A percentile compares a stretch with the other conserved stretches of the same genome.
phyloP scores from a whole-genome alignment of 2,329 filamentous ascomycete species.

The Mycosphaerella arachidis region DNA sequence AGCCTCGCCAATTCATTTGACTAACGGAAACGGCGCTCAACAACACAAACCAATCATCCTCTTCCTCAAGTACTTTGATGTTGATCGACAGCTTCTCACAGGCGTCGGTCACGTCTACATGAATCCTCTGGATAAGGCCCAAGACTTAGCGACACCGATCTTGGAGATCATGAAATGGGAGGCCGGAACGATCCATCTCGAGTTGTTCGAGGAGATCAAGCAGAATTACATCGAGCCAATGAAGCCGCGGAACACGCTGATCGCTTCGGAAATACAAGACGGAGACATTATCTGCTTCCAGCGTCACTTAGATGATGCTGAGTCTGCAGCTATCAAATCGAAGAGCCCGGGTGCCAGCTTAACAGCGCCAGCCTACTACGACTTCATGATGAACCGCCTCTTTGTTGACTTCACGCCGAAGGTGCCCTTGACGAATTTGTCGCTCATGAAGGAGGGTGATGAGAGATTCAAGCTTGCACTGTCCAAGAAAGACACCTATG shows the following conservation, averaged over 20 bases:
- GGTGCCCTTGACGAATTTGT: conserved; percentile 36
- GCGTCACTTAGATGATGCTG: conserved; percentile 49
- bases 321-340: conserved; percentile 24
- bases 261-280: conserved; percentile 90
- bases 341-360: conserved; percentile 28
- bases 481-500: conserved; percentile 85
- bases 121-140: conserved; percentile 78
- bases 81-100: conserved; percentile 65
- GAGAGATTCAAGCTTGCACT: conserved; percentile 70
- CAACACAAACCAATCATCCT: conserved; percentile 64
- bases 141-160: conserved; percentile 75
- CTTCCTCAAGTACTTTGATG: conserved; percentile 89
- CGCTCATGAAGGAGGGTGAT: conserved; percentile 45
- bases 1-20: conserved; percentile 21
- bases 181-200: conserved; percentile 58
- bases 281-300: conserved; percentile 98
- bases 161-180: conserved; percentile 82
- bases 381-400: conserved; percentile 82
- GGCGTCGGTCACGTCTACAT: conserved; percentile 85
- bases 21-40: conserved; percentile 39
- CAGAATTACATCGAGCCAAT: conserved; percentile 93
- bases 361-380: conserved; percentile 61
- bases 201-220: conserved; percentile 95
- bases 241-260: conserved; percentile 83
- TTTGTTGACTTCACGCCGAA: conserved; percentile 71